phyloP scores from a whole-genome alignment of 2,329 filamentous ascomycete species.

The Pyrenochaeta sp. region DNA sequence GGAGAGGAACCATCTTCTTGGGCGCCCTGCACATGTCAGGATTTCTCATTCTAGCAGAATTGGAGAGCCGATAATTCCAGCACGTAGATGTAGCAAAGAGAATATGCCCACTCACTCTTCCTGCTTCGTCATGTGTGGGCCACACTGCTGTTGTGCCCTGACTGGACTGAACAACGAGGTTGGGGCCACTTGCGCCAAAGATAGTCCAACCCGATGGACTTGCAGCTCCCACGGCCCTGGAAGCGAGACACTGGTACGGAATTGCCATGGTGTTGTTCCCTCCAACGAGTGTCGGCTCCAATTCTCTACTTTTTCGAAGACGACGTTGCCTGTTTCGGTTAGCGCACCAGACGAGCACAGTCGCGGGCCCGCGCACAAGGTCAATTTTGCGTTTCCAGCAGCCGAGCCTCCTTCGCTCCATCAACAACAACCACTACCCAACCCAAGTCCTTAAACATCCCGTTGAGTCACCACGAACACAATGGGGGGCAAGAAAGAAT shows the following conservation, averaged over 20 bases:
- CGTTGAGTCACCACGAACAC: constrained; percentile 90
- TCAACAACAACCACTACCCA: constrained; percentile 29
- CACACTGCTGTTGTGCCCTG: constrained; percentile 39
- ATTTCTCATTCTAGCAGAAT: constrained; percentile 2
- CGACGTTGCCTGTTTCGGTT: too few species aligned
- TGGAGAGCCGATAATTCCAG: not conserved
- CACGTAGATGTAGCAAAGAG: too few species aligned
- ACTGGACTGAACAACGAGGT: constrained; percentile 63
- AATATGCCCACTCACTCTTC: constrained; percentile 40
- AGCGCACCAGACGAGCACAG: constrained; percentile 23
- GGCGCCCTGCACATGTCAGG: constrained; percentile 27
- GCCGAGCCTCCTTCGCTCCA: constrained; percentile 23
- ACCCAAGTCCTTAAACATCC: constrained; percentile 93
- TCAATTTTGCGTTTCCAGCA: constrained; percentile 33
- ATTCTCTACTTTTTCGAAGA: too few species aligned
- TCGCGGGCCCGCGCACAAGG: constrained; percentile 30
- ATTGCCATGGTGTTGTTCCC: constrained; percentile 37
- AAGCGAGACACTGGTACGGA: constrained; percentile 52
- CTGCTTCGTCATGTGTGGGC: constrained; percentile 29
- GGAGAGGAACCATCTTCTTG: constrained; percentile 28
- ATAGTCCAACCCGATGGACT: constrained; percentile 57
- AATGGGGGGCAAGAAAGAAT: constrained; percentile 97
- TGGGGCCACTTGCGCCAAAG: constrained; percentile 76
- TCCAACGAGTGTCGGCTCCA: too few species aligned
- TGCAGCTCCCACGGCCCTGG: constrained; percentile 22